phyloP scores from a whole-genome alignment of 2,329 filamentous ascomycete genomes.

The Colletotrichum sansevieriae region DNA sequence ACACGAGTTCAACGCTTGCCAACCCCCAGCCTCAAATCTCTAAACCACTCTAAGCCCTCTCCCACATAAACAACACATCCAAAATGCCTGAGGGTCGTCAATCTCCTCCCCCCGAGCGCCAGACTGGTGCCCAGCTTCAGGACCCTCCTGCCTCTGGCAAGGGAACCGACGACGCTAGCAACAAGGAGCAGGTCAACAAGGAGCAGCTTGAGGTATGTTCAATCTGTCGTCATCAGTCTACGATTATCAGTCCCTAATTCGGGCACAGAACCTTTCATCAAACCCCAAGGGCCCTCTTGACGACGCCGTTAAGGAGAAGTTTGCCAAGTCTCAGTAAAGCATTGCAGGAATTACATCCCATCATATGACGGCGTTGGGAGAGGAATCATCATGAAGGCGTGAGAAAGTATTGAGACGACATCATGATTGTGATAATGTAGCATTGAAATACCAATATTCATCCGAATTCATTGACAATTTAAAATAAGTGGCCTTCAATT shows the following conservation, averaged over 20 bases:
- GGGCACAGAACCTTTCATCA: constrained; percentile 63
- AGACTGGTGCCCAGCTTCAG: constrained; percentile 74
- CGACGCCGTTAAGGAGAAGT: constrained; percentile 71
- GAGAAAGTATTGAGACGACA: constrained; percentile 4
- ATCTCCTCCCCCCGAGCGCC: constrained; percentile 80
- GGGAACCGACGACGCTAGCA: constrained; percentile 66
- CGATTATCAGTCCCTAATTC: constrained; percentile 23
- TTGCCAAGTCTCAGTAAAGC: constrained; percentile 60
- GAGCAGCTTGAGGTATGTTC: constrained; percentile 62
- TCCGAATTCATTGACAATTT: neutral
- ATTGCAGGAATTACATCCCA: neutral
- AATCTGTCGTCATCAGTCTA: neutral
- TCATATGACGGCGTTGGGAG: constrained; percentile 27
- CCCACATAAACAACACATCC: constrained; percentile 47
- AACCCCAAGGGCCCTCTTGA: constrained; percentile 78
- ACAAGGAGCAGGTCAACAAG: constrained; percentile 67
- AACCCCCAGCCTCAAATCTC: neutral
- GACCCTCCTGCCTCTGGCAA: constrained; percentile 70
- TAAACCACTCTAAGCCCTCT: neutral
- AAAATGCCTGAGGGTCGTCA: constrained; percentile 82
- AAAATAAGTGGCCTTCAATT: too few species aligned
- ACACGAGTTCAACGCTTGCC: neutral
- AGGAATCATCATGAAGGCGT: constrained; percentile 2
- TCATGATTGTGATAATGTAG: constrained; percentile 34
- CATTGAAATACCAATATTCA: constrained; percentile 2